These are phyloP conservation scores for Murraya koenigii DNA, from an alignment of 345 rosid genomes.

Conservation along the genomic window DNA sequence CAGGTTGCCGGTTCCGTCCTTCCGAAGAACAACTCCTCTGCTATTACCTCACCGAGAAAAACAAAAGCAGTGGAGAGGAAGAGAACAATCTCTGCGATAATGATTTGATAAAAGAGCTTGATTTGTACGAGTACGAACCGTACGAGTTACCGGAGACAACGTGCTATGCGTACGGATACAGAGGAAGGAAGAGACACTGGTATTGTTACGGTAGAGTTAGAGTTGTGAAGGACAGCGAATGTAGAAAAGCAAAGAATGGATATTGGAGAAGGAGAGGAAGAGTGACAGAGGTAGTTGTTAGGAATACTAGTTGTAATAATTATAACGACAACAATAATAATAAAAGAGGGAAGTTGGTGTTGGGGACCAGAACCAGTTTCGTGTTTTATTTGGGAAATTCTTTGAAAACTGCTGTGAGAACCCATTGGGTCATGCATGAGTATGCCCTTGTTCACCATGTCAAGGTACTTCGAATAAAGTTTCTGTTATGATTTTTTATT, in stretches of 20 bases:
- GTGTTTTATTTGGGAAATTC: constrained; percentile 39
- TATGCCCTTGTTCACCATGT: constrained; percentile 36
- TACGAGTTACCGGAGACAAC: constrained; percentile 36
- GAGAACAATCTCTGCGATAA: constrained; percentile 7
- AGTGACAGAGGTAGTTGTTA: constrained; percentile 26
- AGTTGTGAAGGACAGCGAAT: constrained; percentile 18
- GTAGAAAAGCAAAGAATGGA: constrained; percentile 39
- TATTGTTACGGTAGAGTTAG: constrained; percentile 32
- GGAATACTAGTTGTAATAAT: neutral
- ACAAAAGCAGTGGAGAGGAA: neutral
- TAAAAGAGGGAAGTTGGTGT: constrained; percentile 21
- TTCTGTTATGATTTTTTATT: neutral
- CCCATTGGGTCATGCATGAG: constrained; percentile 50
- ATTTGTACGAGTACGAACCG: constrained; percentile 39
- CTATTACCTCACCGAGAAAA: constrained; percentile 43
- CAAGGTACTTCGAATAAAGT: constrained; percentile 29
- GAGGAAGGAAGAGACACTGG: constrained; percentile 49
- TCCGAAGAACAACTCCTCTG: constrained; percentile 42
- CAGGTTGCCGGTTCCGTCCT: constrained; percentile 48
- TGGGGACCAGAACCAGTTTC: constrained; percentile 40
- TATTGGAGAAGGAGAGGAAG: constrained; percentile 42
- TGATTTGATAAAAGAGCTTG: constrained; percentile 44
- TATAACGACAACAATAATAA: constrained; percentile 9
- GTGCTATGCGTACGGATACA: constrained; percentile 28
- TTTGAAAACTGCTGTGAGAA: constrained; percentile 24